Base-by-base conservation (phyloP, 2,329 filamentous ascomycete species). In the Penicillium thymicola region DNA sequence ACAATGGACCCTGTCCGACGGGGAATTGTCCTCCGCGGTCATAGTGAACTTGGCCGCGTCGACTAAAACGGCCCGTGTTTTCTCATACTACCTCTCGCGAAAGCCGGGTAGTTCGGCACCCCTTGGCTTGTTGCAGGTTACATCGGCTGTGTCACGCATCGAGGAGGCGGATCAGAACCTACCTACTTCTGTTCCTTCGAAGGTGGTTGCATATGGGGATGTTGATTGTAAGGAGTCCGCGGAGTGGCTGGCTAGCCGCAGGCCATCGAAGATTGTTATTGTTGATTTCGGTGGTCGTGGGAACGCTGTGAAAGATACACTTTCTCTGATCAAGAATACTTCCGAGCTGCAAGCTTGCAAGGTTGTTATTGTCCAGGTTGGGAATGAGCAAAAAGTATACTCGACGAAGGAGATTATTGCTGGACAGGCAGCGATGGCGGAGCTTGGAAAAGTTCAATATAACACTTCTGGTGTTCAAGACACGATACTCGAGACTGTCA, bases 21-120 rank as follows among this genome's bases (percentile, higher is more conserved):
- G 66, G 2, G 72, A 76, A 25, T 53, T 78, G 0, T 53, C 62
- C 2, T 68, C 61, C 8, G 71, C 74, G 5, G 66, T 76, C 2
- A 56, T 78, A 3, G 57, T 71, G 16, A 69, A 58, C 47, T 58
- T 73, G 3, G 64, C 61, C 0, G 69, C 70, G 2, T 69, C 70
- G 3, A 68, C 62, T 16, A 72, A 72, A 53, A 72, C 68, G 1
- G 71, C 64, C 10, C 59, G 67, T 11, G 36, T 60, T n/a, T 64
- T 70, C 36, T 57, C 62, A 4, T 72, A 67, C 60, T 59, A 66
- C 40, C 30, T 71, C 8, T 58, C 63, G 16, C 55, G 59, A 1
- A 58, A 66, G 36, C 45, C 64, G 5, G 37, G 40, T 1, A 51
- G 50, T 6, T 40, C 36, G 0, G 64, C 56, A 0, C 70, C 71